Base-by-base conservation (phyloP, 2,329 filamentous ascomycete species). In the Paraphoma sp. region DNA sequence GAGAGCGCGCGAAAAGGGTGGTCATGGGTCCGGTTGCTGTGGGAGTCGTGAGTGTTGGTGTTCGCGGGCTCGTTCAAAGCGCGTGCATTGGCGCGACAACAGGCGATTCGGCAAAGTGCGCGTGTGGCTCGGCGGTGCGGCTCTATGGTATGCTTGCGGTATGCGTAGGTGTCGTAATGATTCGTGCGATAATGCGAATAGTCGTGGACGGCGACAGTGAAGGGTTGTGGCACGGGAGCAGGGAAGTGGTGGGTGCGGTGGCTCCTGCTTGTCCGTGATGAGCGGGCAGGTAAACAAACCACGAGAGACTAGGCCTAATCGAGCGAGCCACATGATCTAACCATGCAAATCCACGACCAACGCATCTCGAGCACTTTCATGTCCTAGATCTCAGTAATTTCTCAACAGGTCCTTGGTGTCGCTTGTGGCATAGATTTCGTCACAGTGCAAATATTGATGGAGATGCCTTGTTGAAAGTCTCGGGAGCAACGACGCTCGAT, bases 1-100 rank as follows among this genome's bases (percentile, higher is more conserved):
- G 81, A 30, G 71, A 72, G 64, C 74, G 69, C 62, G 65, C 70
- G 60, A 72, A 65, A 55, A 76, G 57, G 54, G 70, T 69, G 64
- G 67, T 73, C 74, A 76, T 76, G 68, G 64, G 65, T 69, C 56
- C 70, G 66, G 71, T 70, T 67, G 67, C 53, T 66, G 64, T 61
- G 62, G 49, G 59, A 61, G 54, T 64, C 56, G 50, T 57, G 57
- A 48, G 60, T 62, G 54, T 65, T 57, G 51, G 56, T 60, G 60
- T 59, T 64, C 53, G 60, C 57, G 53, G 48, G 57, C 59, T 64
- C 60, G 64, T 67, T 69, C 64, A 63, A 65, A 67, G 73, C 72
- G 72, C 71, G 73, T 73, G 72, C 71, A 73, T 75, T 64, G 68
- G 64, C 68, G 69, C 64, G 62, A 61, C 62, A 60, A 56, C 36